Percentiles rank a stretch among this genome's conserved stretches.
These are phyloP conservation scores for Chenopodium berlandieri DNA, from an alignment of 148 eudicot genomes.

Conservation along the genomic window DNA sequence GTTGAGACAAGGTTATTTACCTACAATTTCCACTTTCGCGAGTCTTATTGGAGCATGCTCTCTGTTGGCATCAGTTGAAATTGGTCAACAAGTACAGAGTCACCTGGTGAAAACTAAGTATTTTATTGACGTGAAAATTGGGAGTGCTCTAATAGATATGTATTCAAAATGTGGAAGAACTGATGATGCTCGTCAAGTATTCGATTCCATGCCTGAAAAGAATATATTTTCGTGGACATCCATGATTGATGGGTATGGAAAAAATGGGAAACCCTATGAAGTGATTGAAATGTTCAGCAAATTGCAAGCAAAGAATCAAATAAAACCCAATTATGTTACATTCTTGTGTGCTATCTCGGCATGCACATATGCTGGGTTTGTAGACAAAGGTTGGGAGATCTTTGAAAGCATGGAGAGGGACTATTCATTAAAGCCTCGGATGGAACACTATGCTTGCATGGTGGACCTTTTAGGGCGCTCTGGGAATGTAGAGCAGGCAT, in stretches of 20 bases:
- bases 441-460: constrained; percentile 97
- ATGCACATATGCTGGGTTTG: constrained; percentile 82
- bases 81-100: constrained; percentile 74
- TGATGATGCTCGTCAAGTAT: constrained; percentile 65
- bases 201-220: constrained; percentile 62
- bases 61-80: constrained; percentile 47
- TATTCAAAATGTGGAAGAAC: constrained; percentile 75
- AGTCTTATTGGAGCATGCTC: constrained; percentile 93
- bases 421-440: constrained; percentile 67
- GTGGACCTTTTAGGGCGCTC: constrained; percentile 84
- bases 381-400: constrained; percentile 61
- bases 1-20: constrained; percentile 55
- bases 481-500: constrained; percentile 62
- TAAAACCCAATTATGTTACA: constrained; percentile 66
- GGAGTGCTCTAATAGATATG: constrained; percentile 93
- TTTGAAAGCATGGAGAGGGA: constrained; percentile 68
- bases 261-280: constrained; percentile 67
- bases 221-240: constrained; percentile 95
- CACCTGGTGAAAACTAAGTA: constrained; percentile 52
- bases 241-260: constrained; percentile 93
- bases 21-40: constrained; percentile 76
- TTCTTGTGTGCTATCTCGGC: constrained; percentile 78
- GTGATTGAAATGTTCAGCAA: constrained; percentile 56
- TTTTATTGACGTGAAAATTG: constrained; percentile 56
- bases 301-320: constrained; percentile 39